Conservation (phyloP, 1,284 basidiomycete species). For the Inonotus obliquus region DNA sequence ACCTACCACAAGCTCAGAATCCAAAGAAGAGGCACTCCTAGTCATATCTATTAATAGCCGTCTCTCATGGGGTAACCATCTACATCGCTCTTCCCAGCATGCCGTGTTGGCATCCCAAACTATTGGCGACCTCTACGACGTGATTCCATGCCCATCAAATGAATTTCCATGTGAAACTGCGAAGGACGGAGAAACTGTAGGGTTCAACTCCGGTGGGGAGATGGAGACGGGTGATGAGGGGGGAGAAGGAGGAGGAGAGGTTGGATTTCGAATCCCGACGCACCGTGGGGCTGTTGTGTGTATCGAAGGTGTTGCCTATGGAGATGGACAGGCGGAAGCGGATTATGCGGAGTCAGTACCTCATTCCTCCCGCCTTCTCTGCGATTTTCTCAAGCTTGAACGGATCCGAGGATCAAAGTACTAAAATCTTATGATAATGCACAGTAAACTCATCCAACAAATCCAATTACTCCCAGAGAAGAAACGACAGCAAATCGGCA, state of each 20-base stretch:
- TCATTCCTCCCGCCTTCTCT: conserved; percentile 2
- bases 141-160: conserved; percentile 61
- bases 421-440: conserved; percentile 11
- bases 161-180: conserved; percentile 42
- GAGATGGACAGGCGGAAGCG: conserved; percentile 40
- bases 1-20: background rate
- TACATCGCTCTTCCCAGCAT: conserved; percentile 64
- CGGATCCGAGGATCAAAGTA: background rate
- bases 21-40: conserved; percentile 41
- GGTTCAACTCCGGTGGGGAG: conserved; percentile 28
- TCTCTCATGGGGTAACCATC: conserved; percentile 53
- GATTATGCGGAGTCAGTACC: conserved; percentile 60
- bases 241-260: no score
- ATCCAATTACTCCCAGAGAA: conserved; percentile 34
- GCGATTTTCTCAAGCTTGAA: background rate
- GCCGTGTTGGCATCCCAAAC: conserved; percentile 65
- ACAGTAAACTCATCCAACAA: conserved; percentile 49
- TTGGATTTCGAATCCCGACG: background rate
- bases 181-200: conserved; percentile 32
- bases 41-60: conserved; percentile 56
- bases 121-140: conserved; percentile 55
- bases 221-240: no score
- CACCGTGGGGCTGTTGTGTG: conserved; percentile 43
- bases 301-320: conserved; percentile 56
- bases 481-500: conserved; percentile 27